Base-by-base conservation (phyloP, 257 asterid genomes). In the Fraxinus cuspidata region DNA sequence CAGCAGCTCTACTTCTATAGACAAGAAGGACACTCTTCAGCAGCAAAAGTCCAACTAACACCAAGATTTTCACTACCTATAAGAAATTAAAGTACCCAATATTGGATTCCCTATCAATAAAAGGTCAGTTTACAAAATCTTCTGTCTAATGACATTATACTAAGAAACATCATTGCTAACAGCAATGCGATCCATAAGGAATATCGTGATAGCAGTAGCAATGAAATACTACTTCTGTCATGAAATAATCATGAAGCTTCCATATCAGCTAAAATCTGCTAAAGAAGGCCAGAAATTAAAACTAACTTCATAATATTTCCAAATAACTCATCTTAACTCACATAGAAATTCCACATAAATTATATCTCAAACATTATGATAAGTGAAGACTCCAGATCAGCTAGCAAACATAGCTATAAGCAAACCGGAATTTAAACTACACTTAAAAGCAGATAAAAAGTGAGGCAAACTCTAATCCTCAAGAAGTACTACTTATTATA, bases 401-500 rank as follows among this genome's bases (percentile, higher is more conserved):
- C 82, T 80, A 84, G 81, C 64, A 77, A 77, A 65, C 74, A 79
- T 49, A 79, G 83, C 86, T 73, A 86, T 71, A 85, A 82, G 87
- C 88, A 85, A 86, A 83, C 90, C 79, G 27, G 76, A 85, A 84
- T 77, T 80, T 81, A 80, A 81, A 83, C 90, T 89, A 87, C 89
- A 91, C 29, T 81, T 84, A 40, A 85, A 85, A 74, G 80, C 81
- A 83, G 74, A 84, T 71, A 83, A 56, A 67, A 85, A 63, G 77
- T 73, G 71, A 86, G 83, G 83, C 75, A 86, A 85, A 56, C 85
- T 78, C 89, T 78, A 86, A 76, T 84, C 85, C 86, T 85, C 77
- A 78, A 86, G 77, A 78, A 86, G 80, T 78, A 87, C 85, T 86
- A 88, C 86, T 91, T 86, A 84, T 91, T 89, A 79, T 74, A 71